These are phyloP conservation scores for Haematococcus sp. DNA, from an alignment of 139 green algal species.

Conservation along the genomic window DNA sequence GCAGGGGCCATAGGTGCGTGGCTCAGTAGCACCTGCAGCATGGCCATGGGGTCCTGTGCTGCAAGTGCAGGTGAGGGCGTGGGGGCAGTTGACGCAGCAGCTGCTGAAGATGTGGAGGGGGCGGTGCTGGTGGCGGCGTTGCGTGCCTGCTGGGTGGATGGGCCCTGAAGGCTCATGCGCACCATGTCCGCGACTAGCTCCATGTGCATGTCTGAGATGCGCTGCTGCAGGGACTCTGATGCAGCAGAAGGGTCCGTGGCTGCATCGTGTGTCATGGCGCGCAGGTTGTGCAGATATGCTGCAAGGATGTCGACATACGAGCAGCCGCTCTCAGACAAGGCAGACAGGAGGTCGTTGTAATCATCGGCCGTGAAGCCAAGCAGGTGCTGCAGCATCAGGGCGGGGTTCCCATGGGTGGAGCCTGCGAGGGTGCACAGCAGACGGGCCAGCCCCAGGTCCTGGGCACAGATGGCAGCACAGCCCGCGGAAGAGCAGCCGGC, in stretches of 20 bases:
- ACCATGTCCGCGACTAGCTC: too few relatives aligned
- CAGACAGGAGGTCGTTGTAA: constrained; percentile 30
- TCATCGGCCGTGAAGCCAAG: constrained; percentile 35
- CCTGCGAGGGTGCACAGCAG: constrained; percentile 16
- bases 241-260: background rate
- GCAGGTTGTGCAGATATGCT: constrained; percentile 40
- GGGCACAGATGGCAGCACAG: background rate
- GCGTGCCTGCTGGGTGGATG: too few relatives aligned
- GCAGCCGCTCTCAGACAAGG: constrained; percentile 25
- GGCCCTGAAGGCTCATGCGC: too few relatives aligned
- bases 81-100: too few relatives aligned
- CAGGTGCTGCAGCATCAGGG: constrained; percentile 34
- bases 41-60: too few relatives aligned
- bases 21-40: too few relatives aligned
- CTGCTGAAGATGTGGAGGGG: too few relatives aligned
- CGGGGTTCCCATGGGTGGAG: constrained; percentile 20
- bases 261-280: constrained; percentile 30
- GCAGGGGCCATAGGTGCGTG: too few relatives aligned
- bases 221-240: too few relatives aligned
- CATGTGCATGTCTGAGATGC: too few relatives aligned
- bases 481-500: background rate
- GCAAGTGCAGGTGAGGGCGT: too few relatives aligned
- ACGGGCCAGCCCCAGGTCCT: constrained; percentile 26
- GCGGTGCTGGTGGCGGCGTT: too few relatives aligned
- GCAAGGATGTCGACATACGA: constrained; percentile 32